These are phyloP conservation scores for Verbena officinalis DNA, from an alignment of 257 asterid genomes.

Conservation along the genomic window DNA sequence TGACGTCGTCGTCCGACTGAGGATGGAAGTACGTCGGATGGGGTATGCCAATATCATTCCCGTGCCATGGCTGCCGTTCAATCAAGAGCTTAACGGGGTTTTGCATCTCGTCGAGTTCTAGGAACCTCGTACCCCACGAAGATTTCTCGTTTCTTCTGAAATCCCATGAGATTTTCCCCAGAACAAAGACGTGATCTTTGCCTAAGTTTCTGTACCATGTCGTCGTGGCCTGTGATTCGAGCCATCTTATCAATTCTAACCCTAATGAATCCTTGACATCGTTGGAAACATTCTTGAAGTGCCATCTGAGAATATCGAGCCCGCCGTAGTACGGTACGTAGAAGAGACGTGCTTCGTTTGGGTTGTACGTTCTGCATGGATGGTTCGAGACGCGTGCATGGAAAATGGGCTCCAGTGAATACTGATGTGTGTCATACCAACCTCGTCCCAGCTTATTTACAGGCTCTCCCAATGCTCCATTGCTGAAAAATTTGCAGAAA, in stretches of 20 bases:
- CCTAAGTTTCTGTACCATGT: conserved; percentile 60
- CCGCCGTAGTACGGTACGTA: conserved; percentile 79
- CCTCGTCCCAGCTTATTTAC: conserved; percentile 49
- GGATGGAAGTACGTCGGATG: conserved; percentile 81
- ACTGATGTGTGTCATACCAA: conserved; percentile 72
- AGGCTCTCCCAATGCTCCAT: conserved; percentile 55
- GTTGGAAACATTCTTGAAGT: conserved; percentile 61
- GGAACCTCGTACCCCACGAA: conserved; percentile 64
- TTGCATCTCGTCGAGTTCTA: conserved; percentile 72
- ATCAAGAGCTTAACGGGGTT: conserved; percentile 69
- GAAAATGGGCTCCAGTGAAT: conserved; percentile 68
- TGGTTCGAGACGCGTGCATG: conserved; percentile 58
- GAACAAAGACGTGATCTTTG: conserved; percentile 66
- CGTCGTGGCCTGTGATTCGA: conserved; percentile 41
- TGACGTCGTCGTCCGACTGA: conserved; percentile 53
- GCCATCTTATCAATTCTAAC: conserved; percentile 57
- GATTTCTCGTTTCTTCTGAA: conserved; percentile 48
- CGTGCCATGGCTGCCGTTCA: conserved; percentile 70
- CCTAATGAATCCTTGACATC: conserved; percentile 56
- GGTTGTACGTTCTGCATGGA: conserved; percentile 61
- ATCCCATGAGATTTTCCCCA: conserved; percentile 77
- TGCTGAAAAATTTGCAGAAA: conserved; percentile 52
- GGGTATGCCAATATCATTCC: conserved; percentile 65
- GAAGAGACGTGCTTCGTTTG: conserved; percentile 53
- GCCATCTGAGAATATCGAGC: conserved; percentile 72